These are phyloP conservation scores for Flaveria robusta DNA, from an alignment of 129 eudicot species.

Conservation along the genomic window DNA sequence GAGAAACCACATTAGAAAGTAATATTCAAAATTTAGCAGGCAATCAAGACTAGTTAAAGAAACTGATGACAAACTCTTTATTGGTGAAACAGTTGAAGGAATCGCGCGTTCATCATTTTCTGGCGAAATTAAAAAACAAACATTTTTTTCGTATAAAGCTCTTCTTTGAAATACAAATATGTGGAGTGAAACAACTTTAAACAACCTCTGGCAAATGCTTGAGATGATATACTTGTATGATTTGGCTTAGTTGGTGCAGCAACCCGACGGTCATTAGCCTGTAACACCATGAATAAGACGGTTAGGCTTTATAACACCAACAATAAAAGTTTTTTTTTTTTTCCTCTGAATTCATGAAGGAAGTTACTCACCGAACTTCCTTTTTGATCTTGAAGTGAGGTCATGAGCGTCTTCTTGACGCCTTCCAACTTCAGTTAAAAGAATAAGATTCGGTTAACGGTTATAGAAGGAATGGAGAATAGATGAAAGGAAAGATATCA, in stretches of 20 bases:
- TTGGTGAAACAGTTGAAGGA: constrained; percentile 53
- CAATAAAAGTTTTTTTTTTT: too few relatives aligned
- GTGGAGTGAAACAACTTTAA: background rate
- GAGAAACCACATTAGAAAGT: background rate
- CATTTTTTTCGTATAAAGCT: background rate
- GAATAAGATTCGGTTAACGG: background rate
- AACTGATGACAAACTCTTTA: constrained; percentile 43
- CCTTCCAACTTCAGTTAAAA: background rate
- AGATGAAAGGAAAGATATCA: background rate
- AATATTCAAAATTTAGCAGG: background rate
- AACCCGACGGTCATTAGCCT: background rate
- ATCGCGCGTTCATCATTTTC: constrained; percentile 51
- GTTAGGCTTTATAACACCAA: background rate
- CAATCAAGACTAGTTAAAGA: background rate
- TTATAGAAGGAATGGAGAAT: too few relatives aligned
- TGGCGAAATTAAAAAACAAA: constrained; percentile 1
- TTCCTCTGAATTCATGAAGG: too few relatives aligned
- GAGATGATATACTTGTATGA: background rate
- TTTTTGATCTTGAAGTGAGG: background rate
- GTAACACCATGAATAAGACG: background rate
- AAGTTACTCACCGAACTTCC: background rate
- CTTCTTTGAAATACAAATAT: background rate
- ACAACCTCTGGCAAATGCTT: background rate
- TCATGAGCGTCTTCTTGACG: background rate
- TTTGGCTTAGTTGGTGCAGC: background rate